A percentile compares a stretch with the other conserved stretches of the same genome.
phyloP scores from a whole-genome alignment of 1,139 yeast species.

The Taphrina wiesneri region DNA sequence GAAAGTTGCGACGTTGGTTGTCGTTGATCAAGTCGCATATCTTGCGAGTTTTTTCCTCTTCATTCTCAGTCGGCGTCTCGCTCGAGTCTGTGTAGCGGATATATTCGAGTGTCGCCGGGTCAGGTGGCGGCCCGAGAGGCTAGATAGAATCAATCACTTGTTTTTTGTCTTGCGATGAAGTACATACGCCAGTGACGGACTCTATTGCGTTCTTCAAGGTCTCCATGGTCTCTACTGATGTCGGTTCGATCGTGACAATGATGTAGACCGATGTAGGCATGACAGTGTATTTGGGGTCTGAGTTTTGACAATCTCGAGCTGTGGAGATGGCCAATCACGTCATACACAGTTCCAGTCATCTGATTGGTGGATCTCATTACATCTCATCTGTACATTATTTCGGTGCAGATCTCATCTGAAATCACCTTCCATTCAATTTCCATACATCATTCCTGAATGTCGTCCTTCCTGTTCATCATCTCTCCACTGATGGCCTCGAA shows the following conservation, averaged over 20 bases:
- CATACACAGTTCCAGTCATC: background rate
- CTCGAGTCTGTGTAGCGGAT: constrained; percentile 2
- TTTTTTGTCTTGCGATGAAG: background rate
- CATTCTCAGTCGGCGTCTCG: background rate
- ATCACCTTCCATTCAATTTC: background rate
- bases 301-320: no score
- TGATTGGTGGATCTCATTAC: background rate
- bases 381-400: background rate
- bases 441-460: background rate
- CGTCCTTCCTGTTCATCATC: constrained; percentile 13
- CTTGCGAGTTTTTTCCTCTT: constrained; percentile 4
- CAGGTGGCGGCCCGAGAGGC: constrained; percentile 8
- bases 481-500: constrained; percentile 54
- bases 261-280: no score
- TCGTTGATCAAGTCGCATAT: constrained; percentile 6
- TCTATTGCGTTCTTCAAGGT: constrained; percentile 1
- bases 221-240: constrained; percentile 1
- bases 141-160: background rate
- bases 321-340: background rate
- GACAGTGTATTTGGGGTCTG: no score
- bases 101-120: background rate
- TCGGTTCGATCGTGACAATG: no score
- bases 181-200: constrained; percentile 2
- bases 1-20: constrained; percentile 8
- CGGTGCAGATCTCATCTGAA: background rate